phyloP scores from a whole-genome alignment of 495 filamentous ascomycete species.

The Penicillium herquei region DNA sequence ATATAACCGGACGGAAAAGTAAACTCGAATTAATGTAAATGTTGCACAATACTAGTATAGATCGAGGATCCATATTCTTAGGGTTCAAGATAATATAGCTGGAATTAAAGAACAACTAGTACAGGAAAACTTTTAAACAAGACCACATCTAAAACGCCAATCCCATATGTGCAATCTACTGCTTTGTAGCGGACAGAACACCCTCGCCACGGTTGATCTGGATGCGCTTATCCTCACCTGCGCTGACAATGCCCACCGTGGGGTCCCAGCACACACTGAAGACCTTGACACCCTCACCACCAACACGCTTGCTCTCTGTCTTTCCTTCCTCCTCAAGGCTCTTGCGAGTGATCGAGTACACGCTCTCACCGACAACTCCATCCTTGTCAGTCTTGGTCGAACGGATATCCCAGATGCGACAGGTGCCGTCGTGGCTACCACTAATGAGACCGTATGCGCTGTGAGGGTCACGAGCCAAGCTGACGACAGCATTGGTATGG shows the following conservation, averaged over 20 bases:
- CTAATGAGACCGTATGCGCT: conserved; percentile 79
- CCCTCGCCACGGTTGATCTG: conserved; percentile 77
- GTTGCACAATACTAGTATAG: neutral
- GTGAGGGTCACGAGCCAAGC: conserved; percentile 65
- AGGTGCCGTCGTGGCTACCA: conserved; percentile 85
- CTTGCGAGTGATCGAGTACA: conserved; percentile 78
- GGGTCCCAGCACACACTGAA: conserved; percentile 87
- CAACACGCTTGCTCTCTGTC: conserved; percentile 50
- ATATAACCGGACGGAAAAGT: no score
- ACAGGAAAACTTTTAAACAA: conserved; percentile 33
- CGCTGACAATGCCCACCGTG: conserved; percentile 83
- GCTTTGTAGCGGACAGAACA: conserved; percentile 38
- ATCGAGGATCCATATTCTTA: neutral
- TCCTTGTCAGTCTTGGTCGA: conserved; percentile 64
- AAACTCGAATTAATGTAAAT: neutral
- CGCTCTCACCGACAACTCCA: conserved; percentile 70
- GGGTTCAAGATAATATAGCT: neutral
- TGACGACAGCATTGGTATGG: conserved; percentile 79
- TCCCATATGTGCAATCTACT: conserved; percentile 34
- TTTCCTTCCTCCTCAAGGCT: conserved; percentile 53
- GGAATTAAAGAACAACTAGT: conserved; percentile 10
- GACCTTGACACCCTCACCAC: conserved; percentile 83
- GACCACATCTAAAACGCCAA: conserved; percentile 34
- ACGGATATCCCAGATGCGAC: conserved; percentile 88
- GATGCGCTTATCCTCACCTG: conserved; percentile 85